A percentile compares a stretch with the other conserved stretches of the same genome.
Conservation (phyloP, 257 asterid species). For the Scutellaria barbata region DNA sequence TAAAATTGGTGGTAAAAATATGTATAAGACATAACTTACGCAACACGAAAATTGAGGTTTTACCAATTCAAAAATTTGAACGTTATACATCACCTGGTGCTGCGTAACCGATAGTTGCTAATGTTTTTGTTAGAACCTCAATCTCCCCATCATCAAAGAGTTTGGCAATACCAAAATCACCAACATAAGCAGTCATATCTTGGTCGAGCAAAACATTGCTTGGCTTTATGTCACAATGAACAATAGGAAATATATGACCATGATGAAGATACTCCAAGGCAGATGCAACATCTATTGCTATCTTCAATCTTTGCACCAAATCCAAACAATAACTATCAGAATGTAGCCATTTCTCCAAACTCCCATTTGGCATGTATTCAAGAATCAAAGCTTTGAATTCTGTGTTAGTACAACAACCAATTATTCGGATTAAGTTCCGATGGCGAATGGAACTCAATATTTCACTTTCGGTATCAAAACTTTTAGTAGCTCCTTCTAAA, state of each 20-base stretch:
- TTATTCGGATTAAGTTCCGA: constrained; percentile 28
- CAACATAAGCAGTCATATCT: constrained; percentile 38
- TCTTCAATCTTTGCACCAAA: constrained; percentile 12
- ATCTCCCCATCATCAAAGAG: constrained; percentile 38
- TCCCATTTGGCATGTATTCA: too few species aligned
- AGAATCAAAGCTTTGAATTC: too few species aligned
- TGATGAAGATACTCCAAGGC: constrained; percentile 24
- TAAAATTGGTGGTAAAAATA: too few species aligned
- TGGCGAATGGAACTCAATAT: constrained; percentile 39
- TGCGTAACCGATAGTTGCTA: constrained; percentile 42
- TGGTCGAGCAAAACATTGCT: constrained; percentile 37
- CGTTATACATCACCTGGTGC: constrained; percentile 38
- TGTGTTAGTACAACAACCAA: too few species aligned
- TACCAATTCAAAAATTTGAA: not conserved
- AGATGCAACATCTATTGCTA: constrained; percentile 34
- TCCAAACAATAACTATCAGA: too few species aligned
- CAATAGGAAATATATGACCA: constrained; percentile 34
- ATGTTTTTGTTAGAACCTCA: constrained; percentile 33
- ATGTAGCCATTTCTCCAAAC: too few species aligned
- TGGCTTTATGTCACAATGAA: constrained; percentile 14
- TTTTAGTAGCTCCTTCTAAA: constrained; percentile 31
- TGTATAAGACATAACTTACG: too few species aligned
- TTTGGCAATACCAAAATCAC: constrained; percentile 42
- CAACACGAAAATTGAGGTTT: too few species aligned
- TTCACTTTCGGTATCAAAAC: constrained; percentile 42